Evolutionary conservation across 768 basidiomycete genomes (phyloP).

Genomic region (Tephrocybe rancida): DNA sequence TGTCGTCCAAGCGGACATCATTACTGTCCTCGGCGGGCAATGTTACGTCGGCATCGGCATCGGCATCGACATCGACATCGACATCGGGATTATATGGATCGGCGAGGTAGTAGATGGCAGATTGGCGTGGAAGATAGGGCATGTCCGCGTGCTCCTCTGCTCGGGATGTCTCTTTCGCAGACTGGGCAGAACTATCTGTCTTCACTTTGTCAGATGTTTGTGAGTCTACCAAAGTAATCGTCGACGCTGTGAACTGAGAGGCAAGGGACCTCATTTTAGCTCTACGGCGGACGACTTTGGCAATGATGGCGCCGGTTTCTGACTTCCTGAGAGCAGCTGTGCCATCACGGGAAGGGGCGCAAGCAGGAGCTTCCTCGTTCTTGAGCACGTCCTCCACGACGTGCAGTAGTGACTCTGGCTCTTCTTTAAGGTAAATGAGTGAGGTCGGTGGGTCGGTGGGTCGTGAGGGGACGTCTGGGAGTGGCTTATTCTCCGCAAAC

Average conservation of each 20-base stretch:
- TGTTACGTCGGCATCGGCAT: constrained; percentile 27
- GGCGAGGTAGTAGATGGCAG: constrained; percentile 24
- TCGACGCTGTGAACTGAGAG: constrained; percentile 4
- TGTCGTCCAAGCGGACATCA: constrained; percentile 24
- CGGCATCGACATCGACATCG: constrained; percentile 25
- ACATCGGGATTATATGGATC: constrained; percentile 27
- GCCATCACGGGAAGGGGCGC: not conserved
- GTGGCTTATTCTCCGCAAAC: constrained; percentile 20
- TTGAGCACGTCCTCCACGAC: constrained; percentile 17
- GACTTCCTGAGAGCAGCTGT: not conserved
- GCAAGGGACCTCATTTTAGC: constrained; percentile 13
- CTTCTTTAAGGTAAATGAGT: not conserved
- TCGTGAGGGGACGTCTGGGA: constrained; percentile 22
- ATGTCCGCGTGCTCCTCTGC: constrained; percentile 7
- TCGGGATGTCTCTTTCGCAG: constrained; percentile 7
- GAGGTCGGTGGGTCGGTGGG: not conserved
- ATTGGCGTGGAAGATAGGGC: constrained; percentile 26
- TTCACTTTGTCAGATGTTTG: not conserved
- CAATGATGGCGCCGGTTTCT: constrained; percentile 15
- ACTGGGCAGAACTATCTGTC: not conserved
- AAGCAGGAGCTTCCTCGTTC: not conserved
- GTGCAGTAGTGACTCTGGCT: constrained; percentile 7
- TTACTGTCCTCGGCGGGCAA: constrained; percentile 22
- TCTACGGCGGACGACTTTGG: constrained; percentile 17
- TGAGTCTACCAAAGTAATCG: constrained; percentile 5